Base-by-base conservation (phyloP, 345 rosid species). In the Camelina neglecta region DNA sequence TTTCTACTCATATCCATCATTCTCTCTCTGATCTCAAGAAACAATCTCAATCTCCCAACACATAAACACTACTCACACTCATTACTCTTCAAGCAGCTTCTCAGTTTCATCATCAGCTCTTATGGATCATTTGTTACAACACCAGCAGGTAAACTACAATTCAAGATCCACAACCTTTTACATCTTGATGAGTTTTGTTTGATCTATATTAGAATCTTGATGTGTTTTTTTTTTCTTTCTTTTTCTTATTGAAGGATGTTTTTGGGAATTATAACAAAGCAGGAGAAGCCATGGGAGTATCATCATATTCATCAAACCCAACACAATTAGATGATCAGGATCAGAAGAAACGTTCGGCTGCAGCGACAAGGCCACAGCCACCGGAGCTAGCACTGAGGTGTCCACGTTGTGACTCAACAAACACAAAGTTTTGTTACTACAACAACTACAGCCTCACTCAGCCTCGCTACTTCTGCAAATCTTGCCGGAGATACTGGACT, bases 351-450 rank as follows among this genome's bases (percentile, higher is more conserved):
- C 81, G 68, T 56, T 71, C 75, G 3, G 59, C 75, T 26, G 55
- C 75, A 18, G 62, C 51, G 51, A 71, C 88, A 44, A 84, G 80
- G 72, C 92, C 93, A 21, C 88, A 79, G 64, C 90, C 89, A 13
- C 73, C 81, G 48, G 97, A 91, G 67, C 87, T 85, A 73, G 82
- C 92, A 10, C 80, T 84, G 9, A 88, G 86, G 54, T 90, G 96
- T 53, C 96, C 96, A 20, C 83, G 96, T 59, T 90, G 96, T 62
- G 91, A 88, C 67, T 90, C 96, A 79, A 79, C 85, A 47, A 90
- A 90, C 87, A 90, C 96, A 71, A 90, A 90, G 75, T 90, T 90
- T 76, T 90, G 96, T 80, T 90, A 90, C 82, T 90, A 90, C 91
- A 90, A 90, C 86, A 90, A 90, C 78, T 90, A 90, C 88, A 90